phyloP scores from a whole-genome alignment of 2,329 filamentous ascomycete genomes.

The Grosmannia clavigera region DNA sequence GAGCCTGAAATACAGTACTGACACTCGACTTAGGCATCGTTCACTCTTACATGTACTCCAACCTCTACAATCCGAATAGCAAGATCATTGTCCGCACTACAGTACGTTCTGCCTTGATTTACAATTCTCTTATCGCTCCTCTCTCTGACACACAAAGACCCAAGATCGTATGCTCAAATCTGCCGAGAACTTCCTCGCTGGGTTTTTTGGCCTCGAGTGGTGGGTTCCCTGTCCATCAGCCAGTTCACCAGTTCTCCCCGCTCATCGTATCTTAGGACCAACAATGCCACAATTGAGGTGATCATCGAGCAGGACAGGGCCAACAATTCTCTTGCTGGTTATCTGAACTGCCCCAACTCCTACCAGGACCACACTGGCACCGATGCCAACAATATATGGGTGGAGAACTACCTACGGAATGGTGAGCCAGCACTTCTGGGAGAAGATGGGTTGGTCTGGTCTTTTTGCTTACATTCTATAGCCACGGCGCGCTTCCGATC shows the following conservation, averaged over 20 bases:
- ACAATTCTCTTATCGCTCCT: not conserved
- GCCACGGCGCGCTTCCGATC: slow-evolving; percentile 47
- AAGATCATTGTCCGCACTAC: slow-evolving; percentile 66
- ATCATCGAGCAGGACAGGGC: slow-evolving; percentile 52
- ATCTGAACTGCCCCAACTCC: slow-evolving; percentile 53
- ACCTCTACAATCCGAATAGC: slow-evolving; percentile 57
- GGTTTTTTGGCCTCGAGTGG: slow-evolving; percentile 67
- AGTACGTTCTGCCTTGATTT: slow-evolving; percentile 17
- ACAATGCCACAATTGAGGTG: slow-evolving; percentile 59
- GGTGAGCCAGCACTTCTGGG: slow-evolving; percentile 20
- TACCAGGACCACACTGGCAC: slow-evolving; percentile 36
- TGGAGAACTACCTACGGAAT: slow-evolving; percentile 49
- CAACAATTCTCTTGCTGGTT: slow-evolving; percentile 62
- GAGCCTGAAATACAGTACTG: not conserved
- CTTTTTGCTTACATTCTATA: slow-evolving; percentile 12
- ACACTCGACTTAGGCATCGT: slow-evolving; percentile 36
- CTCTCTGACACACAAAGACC: slow-evolving; percentile 28
- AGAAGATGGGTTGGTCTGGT: not conserved
- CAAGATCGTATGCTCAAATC: slow-evolving; percentile 68
- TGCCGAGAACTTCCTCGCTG: slow-evolving; percentile 66
- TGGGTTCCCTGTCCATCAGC: slow-evolving; percentile 13
- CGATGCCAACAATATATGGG: slow-evolving; percentile 47
- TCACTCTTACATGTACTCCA: slow-evolving; percentile 61
- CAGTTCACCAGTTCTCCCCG: not conserved
- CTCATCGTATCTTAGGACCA: slow-evolving; percentile 29